These are phyloP conservation scores for Trifolium fragiferum DNA, from an alignment of 306 rosid species.

Conservation along the genomic window DNA sequence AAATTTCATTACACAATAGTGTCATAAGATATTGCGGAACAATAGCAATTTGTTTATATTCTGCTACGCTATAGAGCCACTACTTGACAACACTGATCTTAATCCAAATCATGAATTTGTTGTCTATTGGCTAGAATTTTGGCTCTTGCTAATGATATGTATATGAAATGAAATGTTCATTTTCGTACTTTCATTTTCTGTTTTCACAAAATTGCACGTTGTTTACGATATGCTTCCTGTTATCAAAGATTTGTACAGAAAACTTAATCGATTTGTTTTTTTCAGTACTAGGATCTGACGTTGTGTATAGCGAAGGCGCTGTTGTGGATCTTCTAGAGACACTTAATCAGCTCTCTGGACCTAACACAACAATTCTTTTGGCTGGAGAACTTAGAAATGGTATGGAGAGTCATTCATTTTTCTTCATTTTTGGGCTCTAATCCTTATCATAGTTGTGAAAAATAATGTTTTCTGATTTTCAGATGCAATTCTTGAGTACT, in stretches of 20 bases:
- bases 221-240: neutral
- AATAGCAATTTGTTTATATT: neutral
- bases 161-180: neutral
- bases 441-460: neutral
- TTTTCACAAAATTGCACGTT: neutral
- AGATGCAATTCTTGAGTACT: constrained; percentile 88
- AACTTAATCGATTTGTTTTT: constrained; percentile 6
- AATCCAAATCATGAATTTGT: neutral
- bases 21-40: neutral
- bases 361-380: constrained; percentile 73
- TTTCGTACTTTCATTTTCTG: neutral
- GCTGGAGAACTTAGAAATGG: constrained; percentile 89
- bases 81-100: neutral
- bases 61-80: neutral
- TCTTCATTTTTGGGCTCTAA: too few species aligned
- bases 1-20: neutral
- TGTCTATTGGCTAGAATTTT: too few species aligned
- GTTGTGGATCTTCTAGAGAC: constrained; percentile 75
- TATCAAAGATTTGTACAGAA: neutral
- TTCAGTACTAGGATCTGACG: constrained; percentile 85
- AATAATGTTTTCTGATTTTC: constrained; percentile 37
- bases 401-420: constrained; percentile 28
- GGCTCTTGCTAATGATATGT: neutral
- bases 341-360: constrained; percentile 67
- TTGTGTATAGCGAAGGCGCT: constrained; percentile 78